Conservation (phyloP, 1,284 basidiomycete genomes). For the Vanrija pseudolonga region DNA sequence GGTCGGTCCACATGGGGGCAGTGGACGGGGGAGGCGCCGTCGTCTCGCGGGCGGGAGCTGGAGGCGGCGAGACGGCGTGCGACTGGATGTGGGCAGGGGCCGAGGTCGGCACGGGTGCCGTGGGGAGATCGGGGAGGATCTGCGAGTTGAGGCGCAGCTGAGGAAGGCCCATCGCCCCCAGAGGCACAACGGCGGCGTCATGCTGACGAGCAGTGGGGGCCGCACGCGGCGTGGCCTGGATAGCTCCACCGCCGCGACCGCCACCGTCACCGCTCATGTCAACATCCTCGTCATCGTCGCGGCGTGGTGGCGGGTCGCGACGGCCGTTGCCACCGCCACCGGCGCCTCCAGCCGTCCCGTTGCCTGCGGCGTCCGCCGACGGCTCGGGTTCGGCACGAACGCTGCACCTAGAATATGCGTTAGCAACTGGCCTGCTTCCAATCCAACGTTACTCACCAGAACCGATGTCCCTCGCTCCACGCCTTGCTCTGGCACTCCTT, state of each 20-base stretch:
- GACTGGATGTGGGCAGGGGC: not conserved
- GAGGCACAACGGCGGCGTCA: no score
- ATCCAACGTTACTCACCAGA: slow-evolving; percentile 39
- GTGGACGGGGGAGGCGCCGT: not conserved
- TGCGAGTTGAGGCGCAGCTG: no score
- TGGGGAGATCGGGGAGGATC: not conserved
- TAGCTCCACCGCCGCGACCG: not conserved
- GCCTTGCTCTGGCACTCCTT: slow-evolving; percentile 97
- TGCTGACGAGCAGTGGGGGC: no score
- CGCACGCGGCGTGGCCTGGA: slow-evolving; percentile 3
- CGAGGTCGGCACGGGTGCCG: not conserved
- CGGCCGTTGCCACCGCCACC: slow-evolving; percentile 14
- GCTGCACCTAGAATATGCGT: slow-evolving; percentile 24
- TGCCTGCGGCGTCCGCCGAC: slow-evolving; percentile 9
- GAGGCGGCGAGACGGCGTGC: not conserved
- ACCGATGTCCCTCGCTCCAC: slow-evolving; percentile 95
- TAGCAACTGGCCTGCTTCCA: not conserved
- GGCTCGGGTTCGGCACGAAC: slow-evolving; percentile 30
- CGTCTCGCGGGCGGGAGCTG: not conserved
- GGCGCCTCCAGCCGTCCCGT: slow-evolving; percentile 12
- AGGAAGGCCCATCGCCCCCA: no score
- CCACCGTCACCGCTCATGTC: slow-evolving; percentile 10
- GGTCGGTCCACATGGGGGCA: not conserved
- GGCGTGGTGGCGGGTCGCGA: not conserved
- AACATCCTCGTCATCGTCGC: slow-evolving; percentile 18